phyloP scores from a whole-genome alignment of 2,329 filamentous ascomycete species.

The Penicillium sp. region DNA sequence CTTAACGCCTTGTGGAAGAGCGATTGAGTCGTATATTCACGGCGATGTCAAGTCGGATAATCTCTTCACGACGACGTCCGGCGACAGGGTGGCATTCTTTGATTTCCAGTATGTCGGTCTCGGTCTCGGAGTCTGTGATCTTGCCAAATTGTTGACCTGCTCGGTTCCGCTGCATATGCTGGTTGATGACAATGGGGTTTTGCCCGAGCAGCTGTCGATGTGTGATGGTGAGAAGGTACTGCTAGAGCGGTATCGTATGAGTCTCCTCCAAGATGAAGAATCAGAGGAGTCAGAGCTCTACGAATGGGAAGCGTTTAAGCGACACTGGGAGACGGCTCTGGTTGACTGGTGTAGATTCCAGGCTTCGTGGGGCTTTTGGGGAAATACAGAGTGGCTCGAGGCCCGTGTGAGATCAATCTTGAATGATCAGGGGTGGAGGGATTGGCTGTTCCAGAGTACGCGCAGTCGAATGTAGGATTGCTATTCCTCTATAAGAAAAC shows the following conservation, averaged over 20 bases:
- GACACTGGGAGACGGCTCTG: conserved; percentile 65
- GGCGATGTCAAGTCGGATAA: conserved; percentile 70
- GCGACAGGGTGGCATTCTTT: conserved; percentile 59
- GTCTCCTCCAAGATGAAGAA: conserved; percentile 9
- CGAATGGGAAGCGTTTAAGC: conserved; percentile 52
- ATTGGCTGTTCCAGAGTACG: conserved; percentile 41
- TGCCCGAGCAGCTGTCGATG: conserved; percentile 49
- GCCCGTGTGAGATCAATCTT: conserved; percentile 53
- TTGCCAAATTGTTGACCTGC: conserved; percentile 66
- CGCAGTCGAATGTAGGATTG: neutral
- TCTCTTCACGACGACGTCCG: conserved; percentile 54
- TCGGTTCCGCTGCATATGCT: conserved; percentile 59
- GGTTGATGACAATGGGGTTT: conserved; percentile 21
- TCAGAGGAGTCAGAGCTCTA: conserved; percentile 40
- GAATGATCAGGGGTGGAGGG: conserved; percentile 44
- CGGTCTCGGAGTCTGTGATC: conserved; percentile 62
- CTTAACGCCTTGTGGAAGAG: conserved; percentile 46
- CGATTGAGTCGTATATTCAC: conserved; percentile 59
- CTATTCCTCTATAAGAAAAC: neutral
- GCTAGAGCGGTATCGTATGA: conserved; percentile 48
- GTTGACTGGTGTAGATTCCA: conserved; percentile 66
- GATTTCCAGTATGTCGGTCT: conserved; percentile 68
- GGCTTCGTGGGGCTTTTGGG: conserved; percentile 61
- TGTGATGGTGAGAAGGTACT: conserved; percentile 49
- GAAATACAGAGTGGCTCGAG: conserved; percentile 58